Evolutionary conservation across 2,329 filamentous ascomycete genomes (phyloP).

Genomic region (Trichophyton equinum): DNA sequence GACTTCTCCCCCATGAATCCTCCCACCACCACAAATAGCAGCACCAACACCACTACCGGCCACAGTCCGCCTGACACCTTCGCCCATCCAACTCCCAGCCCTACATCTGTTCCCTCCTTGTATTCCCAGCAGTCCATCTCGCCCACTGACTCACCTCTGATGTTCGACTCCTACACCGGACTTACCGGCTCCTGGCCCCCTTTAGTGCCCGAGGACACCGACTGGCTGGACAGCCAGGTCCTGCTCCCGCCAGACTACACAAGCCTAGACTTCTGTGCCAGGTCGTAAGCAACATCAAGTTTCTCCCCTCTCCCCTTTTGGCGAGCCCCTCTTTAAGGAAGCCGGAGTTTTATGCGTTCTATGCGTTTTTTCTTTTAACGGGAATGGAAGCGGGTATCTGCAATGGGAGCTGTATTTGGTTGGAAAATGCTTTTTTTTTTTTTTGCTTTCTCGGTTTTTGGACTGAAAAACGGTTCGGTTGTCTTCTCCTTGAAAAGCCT

Average conservation of each 20-base stretch:
- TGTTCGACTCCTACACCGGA: conserved; percentile 9
- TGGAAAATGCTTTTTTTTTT: not conserved
- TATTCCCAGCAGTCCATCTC: conserved; percentile 12
- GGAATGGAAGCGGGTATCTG: no score
- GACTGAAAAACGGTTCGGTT: not conserved
- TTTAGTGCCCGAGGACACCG: conserved; percentile 12
- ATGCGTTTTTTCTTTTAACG: no score
- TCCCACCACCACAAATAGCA: not conserved
- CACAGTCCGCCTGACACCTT: not conserved
- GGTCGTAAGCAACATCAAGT: not conserved
- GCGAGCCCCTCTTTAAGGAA: not conserved
- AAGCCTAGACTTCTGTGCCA: not conserved
- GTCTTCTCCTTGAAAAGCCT: not conserved
- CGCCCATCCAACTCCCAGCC: not conserved
- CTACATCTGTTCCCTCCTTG: conserved; percentile 10
- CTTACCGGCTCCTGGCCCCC: conserved; percentile 10
- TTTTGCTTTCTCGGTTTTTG: no score
- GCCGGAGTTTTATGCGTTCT: not conserved
- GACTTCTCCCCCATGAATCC: conserved; percentile 10
- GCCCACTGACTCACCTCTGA: conserved; percentile 11
- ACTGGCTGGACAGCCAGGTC: conserved; percentile 13
- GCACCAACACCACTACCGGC: not conserved
- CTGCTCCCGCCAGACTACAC: not conserved
- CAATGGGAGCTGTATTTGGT: not conserved
- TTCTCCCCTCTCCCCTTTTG: not conserved